Base-by-base conservation (phyloP, 2,329 filamentous ascomycete genomes). In the Cladosporium sp. region DNA sequence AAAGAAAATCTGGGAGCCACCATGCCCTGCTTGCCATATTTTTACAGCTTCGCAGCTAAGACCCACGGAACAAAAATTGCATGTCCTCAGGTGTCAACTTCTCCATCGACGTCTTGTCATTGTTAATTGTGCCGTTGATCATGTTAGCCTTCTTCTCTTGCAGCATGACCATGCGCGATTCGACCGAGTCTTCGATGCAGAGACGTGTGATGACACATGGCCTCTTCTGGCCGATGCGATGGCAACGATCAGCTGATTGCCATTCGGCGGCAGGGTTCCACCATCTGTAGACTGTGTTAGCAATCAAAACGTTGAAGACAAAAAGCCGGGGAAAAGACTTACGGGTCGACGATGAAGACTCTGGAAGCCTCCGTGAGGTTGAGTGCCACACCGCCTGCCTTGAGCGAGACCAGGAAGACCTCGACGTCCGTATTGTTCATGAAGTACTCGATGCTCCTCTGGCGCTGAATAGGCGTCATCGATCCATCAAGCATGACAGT, bases 231-330 rank as follows among this genome's bases (percentile, higher is more conserved):
- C 93, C 93, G 61, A 97, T 98, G 52, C 93, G 90, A 72, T 97
- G 93, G 60, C 75, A 77, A 45, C 75, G 74, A 58, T 98, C 93
- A 2, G 93, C 93, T 56, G 87, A 93, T 72, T 98, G 93, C 93
- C 93, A 98, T 73, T 98, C 93, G 0, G 92, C 92, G n/a, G 91
- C 91, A n/a, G 93, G 93, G 62, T 97, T 97, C 93, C 93, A 98
- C 93, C 93, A 97, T 61, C 87, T 90, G 60, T 34, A 56, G 32
- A 54, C 11, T 22, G 9, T 4, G 49, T 52, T 46, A 52, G 43
- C 40, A 5, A 38, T 28, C 22, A 38, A 38, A 18, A 2, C n/a
- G n/a, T 73, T 43, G 58, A 53, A 34, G 41, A 62, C 9, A 6
- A 48, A 45, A 31, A 53, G 22, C 28, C 40, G 40, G 32, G 18